A percentile compares a stretch with the other conserved stretches of the same genome.
Conservation (phyloP, 2,329 filamentous ascomycete species). For the Alternaria triticina region DNA sequence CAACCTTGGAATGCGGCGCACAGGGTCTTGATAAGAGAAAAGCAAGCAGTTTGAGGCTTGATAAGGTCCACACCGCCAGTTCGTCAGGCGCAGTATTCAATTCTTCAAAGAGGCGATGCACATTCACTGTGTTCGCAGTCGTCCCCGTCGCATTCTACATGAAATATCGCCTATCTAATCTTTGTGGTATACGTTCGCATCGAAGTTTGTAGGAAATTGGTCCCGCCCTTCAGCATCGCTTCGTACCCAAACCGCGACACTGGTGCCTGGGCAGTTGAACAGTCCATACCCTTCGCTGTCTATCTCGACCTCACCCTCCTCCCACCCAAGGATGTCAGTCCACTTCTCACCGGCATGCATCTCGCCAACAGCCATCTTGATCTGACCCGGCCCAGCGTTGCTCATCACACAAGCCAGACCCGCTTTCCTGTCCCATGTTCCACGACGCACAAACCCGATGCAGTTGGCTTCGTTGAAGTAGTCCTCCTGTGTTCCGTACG, state of each 20-base stretch:
- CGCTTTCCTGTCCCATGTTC: conserved; percentile 59
- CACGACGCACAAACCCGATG: conserved; percentile 65
- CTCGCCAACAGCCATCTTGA: conserved; percentile 68
- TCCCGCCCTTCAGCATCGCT: conserved; percentile 58
- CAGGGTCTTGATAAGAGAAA: conserved; percentile 1
- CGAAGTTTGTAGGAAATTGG: conserved; percentile 43
- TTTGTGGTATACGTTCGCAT: conserved; percentile 44
- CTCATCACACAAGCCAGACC: conserved; percentile 60
- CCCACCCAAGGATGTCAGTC: conserved; percentile 67
- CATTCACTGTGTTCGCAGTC: not conserved
- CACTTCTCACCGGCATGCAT: conserved; percentile 66
- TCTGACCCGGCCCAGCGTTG: conserved; percentile 49
- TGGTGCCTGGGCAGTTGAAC: conserved; percentile 58
- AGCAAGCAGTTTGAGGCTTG: not conserved
- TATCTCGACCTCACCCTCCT: conserved; percentile 62
- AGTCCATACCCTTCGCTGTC: conserved; percentile 64
- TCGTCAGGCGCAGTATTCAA: not conserved
- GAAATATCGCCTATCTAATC: conserved; percentile 5
- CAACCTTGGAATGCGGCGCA: not conserved
- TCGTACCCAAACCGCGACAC: conserved; percentile 68
- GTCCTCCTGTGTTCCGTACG: conserved; percentile 69
- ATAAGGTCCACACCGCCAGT: not conserved
- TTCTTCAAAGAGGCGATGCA: not conserved
- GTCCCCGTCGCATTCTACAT: not conserved
- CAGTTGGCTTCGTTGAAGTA: conserved; percentile 68